Evolutionary conservation across 495 filamentous ascomycete species (phyloP).

Genomic region (Penicillium macrosclerotiorum): DNA sequence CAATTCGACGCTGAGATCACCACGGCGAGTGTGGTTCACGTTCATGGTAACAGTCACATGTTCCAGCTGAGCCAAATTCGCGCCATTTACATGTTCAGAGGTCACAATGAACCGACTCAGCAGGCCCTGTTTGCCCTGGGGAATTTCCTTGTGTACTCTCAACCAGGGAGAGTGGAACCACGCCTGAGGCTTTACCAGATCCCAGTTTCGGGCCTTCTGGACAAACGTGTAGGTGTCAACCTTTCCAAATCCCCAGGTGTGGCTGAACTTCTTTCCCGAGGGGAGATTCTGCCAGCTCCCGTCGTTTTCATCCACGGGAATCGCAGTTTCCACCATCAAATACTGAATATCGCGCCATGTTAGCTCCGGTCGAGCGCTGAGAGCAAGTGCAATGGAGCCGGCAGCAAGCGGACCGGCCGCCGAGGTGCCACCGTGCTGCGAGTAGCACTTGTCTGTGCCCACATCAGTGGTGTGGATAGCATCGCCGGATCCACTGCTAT

Average conservation of each 20-base stretch:
- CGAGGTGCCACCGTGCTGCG: conserved; percentile 87
- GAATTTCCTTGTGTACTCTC: conserved; percentile 80
- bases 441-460: conserved; percentile 73
- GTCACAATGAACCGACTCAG: conserved; percentile 77
- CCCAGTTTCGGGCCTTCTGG: conserved; percentile 79
- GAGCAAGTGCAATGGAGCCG: conserved; percentile 88
- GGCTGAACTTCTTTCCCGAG: conserved; percentile 83
- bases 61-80: conserved; percentile 83
- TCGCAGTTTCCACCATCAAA: conserved; percentile 77
- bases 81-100: conserved; percentile 66
- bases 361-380: conserved; percentile 81
- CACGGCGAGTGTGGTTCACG: conserved; percentile 76
- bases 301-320: conserved; percentile 73
- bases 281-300: conserved; percentile 77
- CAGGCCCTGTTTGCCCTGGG: conserved; percentile 80
- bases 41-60: conserved; percentile 99
- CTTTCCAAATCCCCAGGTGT: conserved; percentile 94
- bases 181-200: conserved; percentile 91
- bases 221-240: conserved; percentile 84
- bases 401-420: conserved; percentile 91
- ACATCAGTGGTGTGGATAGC: conserved; percentile 96
- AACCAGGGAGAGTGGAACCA: conserved; percentile 95
- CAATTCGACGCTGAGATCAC: conserved; percentile 90
- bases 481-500: conserved; percentile 86
- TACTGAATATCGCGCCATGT: conserved; percentile 96